These are phyloP conservation scores for Trypanosoma conorhini DNA, from an alignment of 208 protist genomes.

Conservation along the genomic window DNA sequence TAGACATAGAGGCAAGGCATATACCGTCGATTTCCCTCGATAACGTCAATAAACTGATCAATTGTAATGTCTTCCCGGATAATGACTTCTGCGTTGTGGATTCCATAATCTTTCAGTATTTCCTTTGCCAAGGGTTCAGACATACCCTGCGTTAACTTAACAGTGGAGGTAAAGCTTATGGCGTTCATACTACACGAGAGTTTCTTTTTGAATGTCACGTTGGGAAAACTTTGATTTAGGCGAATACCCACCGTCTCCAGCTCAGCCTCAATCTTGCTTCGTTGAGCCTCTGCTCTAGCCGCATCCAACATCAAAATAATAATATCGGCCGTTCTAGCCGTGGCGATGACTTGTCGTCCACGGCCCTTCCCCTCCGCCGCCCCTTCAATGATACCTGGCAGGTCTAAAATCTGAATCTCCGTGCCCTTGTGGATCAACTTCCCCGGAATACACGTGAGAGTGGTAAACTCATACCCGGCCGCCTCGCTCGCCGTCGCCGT, in stretches of 20 bases:
- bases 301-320: slow-evolving; percentile 99
- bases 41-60: slow-evolving; percentile 99
- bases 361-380: slow-evolving; percentile 96
- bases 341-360: slow-evolving; percentile 97
- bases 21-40: slow-evolving; percentile 96
- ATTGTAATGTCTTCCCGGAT: slow-evolving; percentile 96
- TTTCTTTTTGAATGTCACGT: slow-evolving; percentile 95
- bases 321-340: slow-evolving; percentile 96
- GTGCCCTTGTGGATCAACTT: slow-evolving; percentile 96
- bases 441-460: slow-evolving; percentile 99
- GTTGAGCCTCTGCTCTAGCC: slow-evolving; percentile 89
- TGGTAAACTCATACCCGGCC: slow-evolving; percentile 99
- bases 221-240: slow-evolving; percentile 94
- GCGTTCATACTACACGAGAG: slow-evolving; percentile 92
- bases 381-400: slow-evolving; percentile 99
- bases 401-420: slow-evolving; percentile 98
- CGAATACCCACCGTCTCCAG: slow-evolving; percentile 96
- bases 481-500: slow-evolving; percentile 96
- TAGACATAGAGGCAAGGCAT: slow-evolving; percentile 95
- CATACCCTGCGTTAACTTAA: slow-evolving; percentile 81
- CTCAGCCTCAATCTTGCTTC: slow-evolving; percentile 93
- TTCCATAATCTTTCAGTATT: slow-evolving; percentile 95
- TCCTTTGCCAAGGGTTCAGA: slow-evolving; percentile 92
- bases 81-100: slow-evolving; percentile 97
- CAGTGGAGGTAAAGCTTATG: slow-evolving; percentile 88